These are phyloP conservation scores for Colletotrichum acutatum DNA, from an alignment of 2,329 filamentous ascomycete species.

Conservation along the genomic window DNA sequence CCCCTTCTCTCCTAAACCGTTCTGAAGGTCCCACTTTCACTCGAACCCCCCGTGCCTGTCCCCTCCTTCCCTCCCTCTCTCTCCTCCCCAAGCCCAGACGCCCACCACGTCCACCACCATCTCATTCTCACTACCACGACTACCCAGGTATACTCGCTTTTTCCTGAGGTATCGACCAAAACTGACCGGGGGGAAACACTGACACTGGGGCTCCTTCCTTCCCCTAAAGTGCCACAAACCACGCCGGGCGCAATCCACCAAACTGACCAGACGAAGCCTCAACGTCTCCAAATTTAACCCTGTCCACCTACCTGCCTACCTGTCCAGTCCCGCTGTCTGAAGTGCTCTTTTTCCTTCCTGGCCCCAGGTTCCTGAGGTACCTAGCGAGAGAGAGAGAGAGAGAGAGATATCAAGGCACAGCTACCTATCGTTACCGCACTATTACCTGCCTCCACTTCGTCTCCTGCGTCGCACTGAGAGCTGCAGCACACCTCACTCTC, in stretches of 20 bases:
- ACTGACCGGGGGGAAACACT: background rate
- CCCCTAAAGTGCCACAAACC: constrained; percentile 26
- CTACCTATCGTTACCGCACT: background rate
- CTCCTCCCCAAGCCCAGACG: background rate
- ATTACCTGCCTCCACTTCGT: background rate
- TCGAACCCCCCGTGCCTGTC: background rate
- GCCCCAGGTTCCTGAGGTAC: background rate
- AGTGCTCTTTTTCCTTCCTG: background rate
- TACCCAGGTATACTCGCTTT: background rate
- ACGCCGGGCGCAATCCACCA: constrained; percentile 11
- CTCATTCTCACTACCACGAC: background rate
- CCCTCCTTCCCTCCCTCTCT: constrained; percentile 2
- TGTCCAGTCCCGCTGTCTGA: background rate
- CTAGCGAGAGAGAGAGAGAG: background rate
- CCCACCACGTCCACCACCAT: background rate
- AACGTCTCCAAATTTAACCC: background rate
- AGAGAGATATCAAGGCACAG: background rate
- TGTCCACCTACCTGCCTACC: background rate
- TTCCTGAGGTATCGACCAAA: background rate
- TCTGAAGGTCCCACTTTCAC: constrained; percentile 21
- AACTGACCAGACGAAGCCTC: background rate
- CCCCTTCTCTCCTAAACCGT: constrained; percentile 32
- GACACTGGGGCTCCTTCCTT: constrained; percentile 12
- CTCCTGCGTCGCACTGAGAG: background rate
- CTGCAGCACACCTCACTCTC: background rate